Conservation (phyloP, 495 filamentous ascomycete species). For the Penicillium herquei region DNA sequence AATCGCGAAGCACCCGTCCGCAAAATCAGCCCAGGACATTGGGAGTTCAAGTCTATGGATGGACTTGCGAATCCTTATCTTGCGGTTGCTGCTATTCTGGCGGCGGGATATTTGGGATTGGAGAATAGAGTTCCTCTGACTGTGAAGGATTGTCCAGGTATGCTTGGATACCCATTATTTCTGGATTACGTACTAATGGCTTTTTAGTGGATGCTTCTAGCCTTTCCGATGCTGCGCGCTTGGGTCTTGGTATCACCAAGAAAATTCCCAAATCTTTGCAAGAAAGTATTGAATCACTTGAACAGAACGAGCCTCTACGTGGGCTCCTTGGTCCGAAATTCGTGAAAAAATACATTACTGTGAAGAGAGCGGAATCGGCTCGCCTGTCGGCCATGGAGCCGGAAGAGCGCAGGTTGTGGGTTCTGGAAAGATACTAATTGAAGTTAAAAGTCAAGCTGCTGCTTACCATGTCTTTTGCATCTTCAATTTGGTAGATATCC, state of each 20-base stretch:
- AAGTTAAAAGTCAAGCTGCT: no score
- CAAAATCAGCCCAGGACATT: slow-evolving; percentile 36
- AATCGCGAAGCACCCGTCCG: slow-evolving; percentile 45
- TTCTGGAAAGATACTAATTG: slow-evolving; percentile 54
- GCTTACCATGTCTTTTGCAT: no score
- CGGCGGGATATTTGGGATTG: slow-evolving; percentile 63
- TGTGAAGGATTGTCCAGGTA: slow-evolving; percentile 55
- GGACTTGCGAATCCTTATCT: slow-evolving; percentile 46
- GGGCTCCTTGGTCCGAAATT: slow-evolving; percentile 48
- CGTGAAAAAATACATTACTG: slow-evolving; percentile 56
- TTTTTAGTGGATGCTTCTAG: slow-evolving; percentile 32
- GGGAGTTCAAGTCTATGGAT: slow-evolving; percentile 43
- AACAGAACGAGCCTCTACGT: slow-evolving; percentile 21
- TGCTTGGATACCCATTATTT: slow-evolving; percentile 2
- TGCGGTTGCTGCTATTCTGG: slow-evolving; percentile 59
- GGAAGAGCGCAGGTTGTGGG: slow-evolving; percentile 51
- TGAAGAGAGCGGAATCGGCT: slow-evolving; percentile 57
- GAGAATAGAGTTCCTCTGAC: slow-evolving; percentile 41
- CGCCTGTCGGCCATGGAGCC: slow-evolving; percentile 48
- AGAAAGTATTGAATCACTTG: slow-evolving; percentile 27
- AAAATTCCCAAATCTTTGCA: slow-evolving; percentile 36
- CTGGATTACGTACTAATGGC: background rate
- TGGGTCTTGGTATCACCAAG: slow-evolving; percentile 37
- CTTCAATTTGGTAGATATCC: no score
- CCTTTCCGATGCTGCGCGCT: slow-evolving; percentile 21